Percentiles rank a stretch among this genome's conserved stretches.
These are phyloP conservation scores for Nemania bipapillata DNA, from an alignment of 2,329 filamentous ascomycete genomes.

Conservation along the genomic window DNA sequence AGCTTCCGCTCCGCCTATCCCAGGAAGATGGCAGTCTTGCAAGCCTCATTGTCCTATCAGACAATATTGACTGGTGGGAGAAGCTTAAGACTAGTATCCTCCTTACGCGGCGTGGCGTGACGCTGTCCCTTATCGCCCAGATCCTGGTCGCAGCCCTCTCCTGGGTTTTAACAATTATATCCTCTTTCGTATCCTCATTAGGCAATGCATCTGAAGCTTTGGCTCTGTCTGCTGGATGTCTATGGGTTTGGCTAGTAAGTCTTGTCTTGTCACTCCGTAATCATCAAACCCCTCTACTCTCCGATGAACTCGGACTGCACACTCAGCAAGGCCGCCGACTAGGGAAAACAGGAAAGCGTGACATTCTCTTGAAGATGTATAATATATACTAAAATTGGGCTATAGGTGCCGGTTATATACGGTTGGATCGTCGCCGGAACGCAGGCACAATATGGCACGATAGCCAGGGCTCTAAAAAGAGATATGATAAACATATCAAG, in stretches of 20 bases:
- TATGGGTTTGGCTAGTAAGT: conserved; percentile 42
- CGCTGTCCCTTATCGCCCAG: conserved; percentile 37
- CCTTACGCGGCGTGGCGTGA: conserved; percentile 35
- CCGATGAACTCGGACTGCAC: neutral
- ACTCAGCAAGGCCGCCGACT: neutral
- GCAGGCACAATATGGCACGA: conserved; percentile 31
- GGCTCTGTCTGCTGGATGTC: conserved; percentile 34
- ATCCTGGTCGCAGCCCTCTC: conserved; percentile 36
- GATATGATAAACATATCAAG: conserved; percentile 28
- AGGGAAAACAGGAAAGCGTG: neutral
- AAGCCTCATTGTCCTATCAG: conserved; percentile 34
- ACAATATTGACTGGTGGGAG: conserved; percentile 39
- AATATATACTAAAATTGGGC: neutral
- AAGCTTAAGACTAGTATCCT: conserved; percentile 27
- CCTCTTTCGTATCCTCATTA: conserved; percentile 32
- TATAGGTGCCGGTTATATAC: conserved; percentile 36
- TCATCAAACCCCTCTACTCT: neutral
- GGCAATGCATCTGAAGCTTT: conserved; percentile 35
- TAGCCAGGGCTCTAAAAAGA: conserved; percentile 26
- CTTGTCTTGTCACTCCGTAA: neutral
- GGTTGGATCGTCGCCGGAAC: conserved; percentile 39
- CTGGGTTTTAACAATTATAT: conserved; percentile 36
- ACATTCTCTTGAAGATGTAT: neutral
- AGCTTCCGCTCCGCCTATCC: conserved; percentile 33
- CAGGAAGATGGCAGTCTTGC: conserved; percentile 35